Evolutionary conservation across 163 green algal genomes (phyloP).

Genomic region (Coccomyxa subellipsoidea): DNA sequence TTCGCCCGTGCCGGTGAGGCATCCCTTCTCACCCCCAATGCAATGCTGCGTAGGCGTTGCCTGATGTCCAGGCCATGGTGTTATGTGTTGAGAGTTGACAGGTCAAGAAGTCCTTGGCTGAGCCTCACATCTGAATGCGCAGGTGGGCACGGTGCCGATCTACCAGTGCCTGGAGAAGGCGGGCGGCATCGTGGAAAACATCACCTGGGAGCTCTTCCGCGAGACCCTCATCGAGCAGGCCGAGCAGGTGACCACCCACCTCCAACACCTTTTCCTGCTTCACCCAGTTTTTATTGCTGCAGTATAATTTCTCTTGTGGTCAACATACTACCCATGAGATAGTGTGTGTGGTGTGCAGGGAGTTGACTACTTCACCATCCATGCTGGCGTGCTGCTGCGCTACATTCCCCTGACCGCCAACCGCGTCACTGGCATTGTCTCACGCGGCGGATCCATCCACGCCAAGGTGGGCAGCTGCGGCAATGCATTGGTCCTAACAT

Average conservation of each 20-base stretch:
- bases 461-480: constrained; percentile 64
- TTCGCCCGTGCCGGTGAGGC: constrained; percentile 58
- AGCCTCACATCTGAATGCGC: too few species aligned
- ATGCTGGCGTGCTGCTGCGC: constrained; percentile 87
- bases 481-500: too few species aligned
- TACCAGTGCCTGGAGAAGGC: constrained; percentile 92
- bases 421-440: constrained; percentile 92
- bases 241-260: constrained; percentile 59
- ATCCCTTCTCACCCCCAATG: background rate
- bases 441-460: constrained; percentile 89
- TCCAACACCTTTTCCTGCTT: background rate
- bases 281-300: background rate
- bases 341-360: constrained; percentile 47
- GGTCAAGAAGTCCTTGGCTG: too few species aligned
- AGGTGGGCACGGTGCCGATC: constrained; percentile 85
- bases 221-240: constrained; percentile 93
- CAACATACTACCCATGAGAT: background rate
- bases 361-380: constrained; percentile 98
- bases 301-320: background rate
- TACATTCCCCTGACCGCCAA: constrained; percentile 89
- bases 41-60: background rate
- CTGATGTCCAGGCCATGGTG: background rate
- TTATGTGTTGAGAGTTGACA: too few species aligned
- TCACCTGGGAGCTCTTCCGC: constrained; percentile 95
- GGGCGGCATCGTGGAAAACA: constrained; percentile 78